Percentiles rank a stretch among this genome's conserved stretches.
Evolutionary conservation across 2,329 filamentous ascomycete species (phyloP).

Genomic region (Lanzia echinophila): DNA sequence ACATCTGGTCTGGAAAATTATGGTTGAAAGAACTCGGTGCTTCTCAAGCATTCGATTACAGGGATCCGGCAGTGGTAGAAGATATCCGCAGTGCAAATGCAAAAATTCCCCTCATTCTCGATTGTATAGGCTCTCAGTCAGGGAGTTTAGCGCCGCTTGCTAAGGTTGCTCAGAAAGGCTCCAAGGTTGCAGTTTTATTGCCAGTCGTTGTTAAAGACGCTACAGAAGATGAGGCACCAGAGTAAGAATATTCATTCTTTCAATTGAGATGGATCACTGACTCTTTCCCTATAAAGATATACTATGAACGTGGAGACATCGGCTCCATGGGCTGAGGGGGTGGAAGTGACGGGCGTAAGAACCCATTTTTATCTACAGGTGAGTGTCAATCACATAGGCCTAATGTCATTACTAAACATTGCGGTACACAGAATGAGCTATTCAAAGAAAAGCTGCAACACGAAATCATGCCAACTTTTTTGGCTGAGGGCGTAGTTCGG

Average conservation of each 20-base stretch:
- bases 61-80: conserved; percentile 16
- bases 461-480: conserved; percentile 22
- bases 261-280: not conserved
- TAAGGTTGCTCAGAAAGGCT: conserved; percentile 42
- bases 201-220: conserved; percentile 52
- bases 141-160: conserved; percentile 44
- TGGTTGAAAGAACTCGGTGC: conserved; percentile 16
- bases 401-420: not conserved
- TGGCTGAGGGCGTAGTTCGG: conserved; percentile 34
- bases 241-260: conserved; percentile 28
- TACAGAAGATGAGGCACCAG: conserved; percentile 39
- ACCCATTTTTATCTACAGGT: conserved; percentile 48
- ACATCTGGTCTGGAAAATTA: too few species aligned
- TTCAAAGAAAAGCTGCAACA: conserved; percentile 36
- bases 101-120: conserved; percentile 41
- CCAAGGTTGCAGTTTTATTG: conserved; percentile 51
- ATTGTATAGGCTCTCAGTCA: conserved; percentile 47
- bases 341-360: conserved; percentile 46
- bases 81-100: conserved; percentile 19
- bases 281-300: conserved; percentile 22
- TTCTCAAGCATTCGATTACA: conserved; percentile 28
- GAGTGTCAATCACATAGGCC: conserved; percentile 17
- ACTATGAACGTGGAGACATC: conserved; percentile 43
- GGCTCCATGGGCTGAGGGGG: conserved; percentile 45
- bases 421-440: conserved; percentile 42